Evolutionary conservation across 805 yeast species (phyloP).

Genomic region (Metschnikowia matae): DNA sequence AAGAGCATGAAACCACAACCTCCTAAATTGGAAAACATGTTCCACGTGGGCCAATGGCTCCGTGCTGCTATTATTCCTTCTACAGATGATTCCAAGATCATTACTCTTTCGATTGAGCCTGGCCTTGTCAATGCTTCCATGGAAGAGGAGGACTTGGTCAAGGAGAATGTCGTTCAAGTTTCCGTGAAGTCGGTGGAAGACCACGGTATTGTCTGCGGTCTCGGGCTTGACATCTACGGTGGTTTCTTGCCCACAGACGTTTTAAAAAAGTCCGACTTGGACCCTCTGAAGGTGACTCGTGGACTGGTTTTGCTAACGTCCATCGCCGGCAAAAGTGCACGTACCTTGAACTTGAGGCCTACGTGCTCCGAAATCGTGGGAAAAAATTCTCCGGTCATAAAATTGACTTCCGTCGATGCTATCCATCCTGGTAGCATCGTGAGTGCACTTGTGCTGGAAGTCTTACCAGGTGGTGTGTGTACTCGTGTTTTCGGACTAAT

Average conservation of each 20-base stretch:
- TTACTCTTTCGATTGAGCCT: conserved; percentile 74
- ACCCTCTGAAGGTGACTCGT: conserved; percentile 34
- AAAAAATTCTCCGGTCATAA: conserved; percentile 39
- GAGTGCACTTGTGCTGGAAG: conserved; percentile 63
- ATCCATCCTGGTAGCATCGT: conserved; percentile 82
- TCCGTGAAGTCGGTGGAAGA: conserved; percentile 81
- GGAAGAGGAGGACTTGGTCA: conserved; percentile 58
- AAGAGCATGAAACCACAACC: conserved; percentile 34
- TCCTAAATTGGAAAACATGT: conserved; percentile 53
- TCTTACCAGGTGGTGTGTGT: conserved; percentile 58
- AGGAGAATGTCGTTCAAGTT: conserved; percentile 69
- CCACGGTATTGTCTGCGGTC: conserved; percentile 77
- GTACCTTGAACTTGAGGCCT: conserved; percentile 58
- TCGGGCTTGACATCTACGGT: conserved; percentile 54
- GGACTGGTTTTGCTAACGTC: conserved; percentile 73
- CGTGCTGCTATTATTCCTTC: conserved; percentile 71
- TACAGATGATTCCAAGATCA: conserved; percentile 41
- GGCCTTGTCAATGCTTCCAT: conserved; percentile 58
- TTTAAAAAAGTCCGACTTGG: conserved; percentile 36
- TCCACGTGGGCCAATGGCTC: conserved; percentile 78
- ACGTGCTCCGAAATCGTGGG: conserved; percentile 42
- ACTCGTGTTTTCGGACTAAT: conserved; percentile 72
- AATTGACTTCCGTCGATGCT: conserved; percentile 72
- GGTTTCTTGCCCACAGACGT: conserved; percentile 80
- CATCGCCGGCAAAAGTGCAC: conserved; percentile 39